A percentile compares a stretch with the other conserved stretches of the same genome.
Conservation (phyloP, 2,329 filamentous ascomycete genomes). For the Leptodontidium sp. region DNA sequence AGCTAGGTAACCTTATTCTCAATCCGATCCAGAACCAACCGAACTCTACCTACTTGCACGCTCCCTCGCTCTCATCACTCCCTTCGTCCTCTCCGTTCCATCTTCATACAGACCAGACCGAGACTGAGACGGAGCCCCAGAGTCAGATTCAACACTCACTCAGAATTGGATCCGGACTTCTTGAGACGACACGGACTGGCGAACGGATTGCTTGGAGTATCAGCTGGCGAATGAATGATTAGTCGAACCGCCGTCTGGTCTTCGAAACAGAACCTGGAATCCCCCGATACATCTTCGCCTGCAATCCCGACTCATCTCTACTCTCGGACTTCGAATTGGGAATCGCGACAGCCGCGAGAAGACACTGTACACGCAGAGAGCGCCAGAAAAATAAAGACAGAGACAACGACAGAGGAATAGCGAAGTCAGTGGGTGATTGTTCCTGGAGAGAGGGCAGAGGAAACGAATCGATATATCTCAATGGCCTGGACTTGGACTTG, state of each 20-base stretch:
- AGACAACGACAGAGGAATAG: neutral
- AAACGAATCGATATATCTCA: conserved; percentile 9
- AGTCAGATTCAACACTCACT: neutral
- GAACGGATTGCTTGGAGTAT: neutral
- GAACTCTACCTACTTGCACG: too few relatives aligned
- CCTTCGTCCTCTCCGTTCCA: neutral
- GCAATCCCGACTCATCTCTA: conserved; percentile 2
- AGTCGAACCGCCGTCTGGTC: neutral
- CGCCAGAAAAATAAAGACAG: neutral
- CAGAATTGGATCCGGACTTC: neutral
- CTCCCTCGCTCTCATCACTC: neutral
- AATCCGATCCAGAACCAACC: too few relatives aligned
- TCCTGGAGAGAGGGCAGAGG: neutral
- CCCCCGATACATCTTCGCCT: neutral
- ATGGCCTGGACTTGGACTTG: conserved; percentile 25
- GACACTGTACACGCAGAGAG: neutral
- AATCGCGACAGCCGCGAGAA: neutral
- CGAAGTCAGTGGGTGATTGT: neutral
- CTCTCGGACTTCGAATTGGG: neutral
- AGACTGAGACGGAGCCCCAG: neutral
- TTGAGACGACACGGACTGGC: conserved; percentile 4
- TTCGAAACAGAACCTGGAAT: neutral
- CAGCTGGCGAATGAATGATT: neutral
- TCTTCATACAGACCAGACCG: neutral
- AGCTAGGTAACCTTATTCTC: too few relatives aligned